Evolutionary conservation across 2,329 filamentous ascomycete species (phyloP), one percentile per base, ranked within the genome.

Genomic region (Chaetomiaceae sp.): DNA sequence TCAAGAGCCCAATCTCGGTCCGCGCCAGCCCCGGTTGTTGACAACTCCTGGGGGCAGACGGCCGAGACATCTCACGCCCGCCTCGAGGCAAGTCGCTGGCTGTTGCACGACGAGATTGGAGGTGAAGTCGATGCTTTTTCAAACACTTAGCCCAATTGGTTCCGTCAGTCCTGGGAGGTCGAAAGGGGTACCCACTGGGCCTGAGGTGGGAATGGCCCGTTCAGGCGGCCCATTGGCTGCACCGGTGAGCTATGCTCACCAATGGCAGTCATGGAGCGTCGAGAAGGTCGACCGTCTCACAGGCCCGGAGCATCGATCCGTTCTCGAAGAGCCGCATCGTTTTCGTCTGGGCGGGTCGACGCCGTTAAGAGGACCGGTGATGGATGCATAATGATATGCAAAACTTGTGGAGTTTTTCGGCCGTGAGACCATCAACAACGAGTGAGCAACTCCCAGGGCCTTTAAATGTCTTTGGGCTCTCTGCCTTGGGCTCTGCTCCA

Each of bases 281-380:
- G 23, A 36, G 51, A 40, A 42, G 45, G 47, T 55, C 38, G 25
- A 25, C 55, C 54, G 59, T 65, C 61, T 62, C 61, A 59, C 56
- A 46, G 55, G 55, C 58, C 53, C 37, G 16, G 41, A 44, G 34
- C 49, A 53, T 51, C 59, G 38, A 61, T 64, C 58, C 56, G 46
- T 58, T 54, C 36, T 48, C 20, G 42, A 54, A 66, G 64, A 68
- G 65, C 65, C 65, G 64, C 64, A 63, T 57, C 43, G 51, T 16
- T 23, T 53, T 21, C 25, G 25, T 21, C 32, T 23, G 11, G 34
- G 58, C 47, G 51, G 46, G 52, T 37, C 44, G 36, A 40, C 53
- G 44, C 48, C 16, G 49, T 29, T 37, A 23, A 32, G 36, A 38
- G 27, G 38, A 13, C 23, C 55, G 42, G 53, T 18, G 44, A 51